Evolutionary conservation across 768 basidiomycete species (phyloP).

Genomic region (Lactifluus hygrophoroides): DNA sequence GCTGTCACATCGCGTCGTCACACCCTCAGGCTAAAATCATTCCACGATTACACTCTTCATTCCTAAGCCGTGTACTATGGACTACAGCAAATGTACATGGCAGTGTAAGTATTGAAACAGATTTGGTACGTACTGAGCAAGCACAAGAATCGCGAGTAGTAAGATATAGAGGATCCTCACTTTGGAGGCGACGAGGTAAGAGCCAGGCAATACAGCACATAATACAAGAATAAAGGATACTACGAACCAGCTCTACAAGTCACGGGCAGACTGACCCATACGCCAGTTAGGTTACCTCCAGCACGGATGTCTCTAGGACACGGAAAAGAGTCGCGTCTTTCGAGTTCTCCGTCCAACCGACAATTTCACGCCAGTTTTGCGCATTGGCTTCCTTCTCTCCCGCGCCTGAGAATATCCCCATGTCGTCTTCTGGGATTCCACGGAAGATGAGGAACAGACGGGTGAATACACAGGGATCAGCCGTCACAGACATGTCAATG

Average conservation of each 20-base stretch:
- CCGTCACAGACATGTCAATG: slow-evolving; percentile 80
- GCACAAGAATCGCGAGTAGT: slow-evolving; percentile 5
- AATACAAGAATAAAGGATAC: slow-evolving; percentile 19
- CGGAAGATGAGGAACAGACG: slow-evolving; percentile 83
- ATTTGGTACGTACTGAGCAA: not conserved
- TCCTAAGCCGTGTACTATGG: not conserved
- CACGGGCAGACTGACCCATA: not conserved
- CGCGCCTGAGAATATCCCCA: slow-evolving; percentile 62
- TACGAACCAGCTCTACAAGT: slow-evolving; percentile 1
- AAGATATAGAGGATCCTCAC: slow-evolving; percentile 5
- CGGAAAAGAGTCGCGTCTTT: slow-evolving; percentile 70
- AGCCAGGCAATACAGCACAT: slow-evolving; percentile 8
- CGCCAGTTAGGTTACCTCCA: slow-evolving; percentile 50
- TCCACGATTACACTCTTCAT: not conserved
- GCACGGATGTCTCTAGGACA: slow-evolving; percentile 68
- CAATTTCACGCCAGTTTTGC: slow-evolving; percentile 71
- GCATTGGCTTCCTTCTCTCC: slow-evolving; percentile 82
- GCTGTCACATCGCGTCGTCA: not conserved
- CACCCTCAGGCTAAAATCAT: too few relatives aligned
- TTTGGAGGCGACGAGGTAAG: not conserved
- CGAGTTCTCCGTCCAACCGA: slow-evolving; percentile 75
- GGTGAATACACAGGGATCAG: slow-evolving; percentile 73
- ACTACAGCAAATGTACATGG: slow-evolving; percentile 16
- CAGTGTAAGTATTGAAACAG: slow-evolving; percentile 14
- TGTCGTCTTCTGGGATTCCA: slow-evolving; percentile 72